These are phyloP conservation scores for Mortierella sp. DNA, from an alignment of 371 early-diverging fungal species.

Conservation along the genomic window DNA sequence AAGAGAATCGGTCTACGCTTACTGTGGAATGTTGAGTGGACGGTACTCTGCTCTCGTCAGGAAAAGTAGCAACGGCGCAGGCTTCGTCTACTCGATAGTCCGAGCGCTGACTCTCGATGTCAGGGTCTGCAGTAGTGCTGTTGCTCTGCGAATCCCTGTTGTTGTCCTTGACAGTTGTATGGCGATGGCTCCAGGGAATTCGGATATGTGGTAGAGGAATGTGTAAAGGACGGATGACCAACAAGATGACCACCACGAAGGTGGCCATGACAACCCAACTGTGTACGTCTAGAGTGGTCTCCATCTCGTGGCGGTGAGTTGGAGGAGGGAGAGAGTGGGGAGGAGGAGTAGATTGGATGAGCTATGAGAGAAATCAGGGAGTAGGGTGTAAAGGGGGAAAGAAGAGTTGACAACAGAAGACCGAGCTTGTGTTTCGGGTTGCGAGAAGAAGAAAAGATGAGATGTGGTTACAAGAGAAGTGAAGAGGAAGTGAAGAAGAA, in stretches of 20 bases:
- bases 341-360: background rate
- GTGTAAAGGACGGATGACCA: slow-evolving; percentile 64
- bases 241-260: slow-evolving; percentile 60
- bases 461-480: too few species aligned
- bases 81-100: too few species aligned
- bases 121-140: too few species aligned
- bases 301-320: background rate
- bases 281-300: slow-evolving; percentile 45
- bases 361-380: background rate
- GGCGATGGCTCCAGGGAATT: background rate
- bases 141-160: background rate
- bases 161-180: background rate
- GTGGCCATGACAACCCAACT: slow-evolving; percentile 65
- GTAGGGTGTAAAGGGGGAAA: background rate
- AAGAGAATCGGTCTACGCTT: too few species aligned
- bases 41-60: too few species aligned
- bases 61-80: background rate
- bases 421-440: background rate
- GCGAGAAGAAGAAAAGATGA: too few species aligned
- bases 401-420: too few species aligned
- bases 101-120: too few species aligned
- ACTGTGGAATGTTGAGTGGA: too few species aligned
- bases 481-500: background rate
- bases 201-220: slow-evolving; percentile 51
- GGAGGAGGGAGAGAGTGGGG: background rate